Base-by-base conservation (phyloP, 257 asterid species). In the Gentiana macrophylla region DNA sequence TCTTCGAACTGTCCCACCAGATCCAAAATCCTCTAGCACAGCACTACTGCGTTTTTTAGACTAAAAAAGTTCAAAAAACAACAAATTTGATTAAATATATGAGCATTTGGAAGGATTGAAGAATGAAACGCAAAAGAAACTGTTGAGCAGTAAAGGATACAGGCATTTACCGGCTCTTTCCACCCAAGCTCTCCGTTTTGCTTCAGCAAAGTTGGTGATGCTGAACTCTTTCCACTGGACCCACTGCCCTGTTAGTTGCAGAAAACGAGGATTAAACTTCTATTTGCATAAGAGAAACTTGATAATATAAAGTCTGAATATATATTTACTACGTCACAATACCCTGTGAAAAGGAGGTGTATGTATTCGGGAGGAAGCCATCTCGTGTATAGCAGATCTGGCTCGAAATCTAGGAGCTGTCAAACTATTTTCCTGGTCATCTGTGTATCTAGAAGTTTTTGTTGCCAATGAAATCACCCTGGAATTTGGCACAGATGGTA, bases 321-420 rank as follows among this genome's bases (percentile, higher is more conserved):
- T 15, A 35, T 11, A 11, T n/a, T 55, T n/a, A 10, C 44, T 44
- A 32, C 32, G 12, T 12, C 51, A 60, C 56, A 32, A 38, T 5
- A 41, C 46, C 46, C 9, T 41, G 6, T 10, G 9, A 41, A 10
- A 41, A 41, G 46, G 46, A 41, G 46, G 46, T 41, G 46, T 7
- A 41, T 41, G 46, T 10, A 41, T 7, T 41, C 46, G 98, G 48
- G 95, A 79, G 37, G 89, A 94, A 58, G 97, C 97, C 96, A 91
- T 81, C 74, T 64, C 83, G 76, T 84, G 83, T 57, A 87, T 80
- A 44, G 97, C 95, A 35, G 98, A 84, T 67, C 93, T 80, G 57
- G 94, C 91, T 52, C 72, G 82, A 69, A 94, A 74, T 77, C 83
- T 83, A 65, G 89, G 93, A 67, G 93, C 76, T 38, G 71, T 52